phyloP scores from a whole-genome alignment of 176 grass and related monocot genomes.

The Aechmea fasciata region DNA sequence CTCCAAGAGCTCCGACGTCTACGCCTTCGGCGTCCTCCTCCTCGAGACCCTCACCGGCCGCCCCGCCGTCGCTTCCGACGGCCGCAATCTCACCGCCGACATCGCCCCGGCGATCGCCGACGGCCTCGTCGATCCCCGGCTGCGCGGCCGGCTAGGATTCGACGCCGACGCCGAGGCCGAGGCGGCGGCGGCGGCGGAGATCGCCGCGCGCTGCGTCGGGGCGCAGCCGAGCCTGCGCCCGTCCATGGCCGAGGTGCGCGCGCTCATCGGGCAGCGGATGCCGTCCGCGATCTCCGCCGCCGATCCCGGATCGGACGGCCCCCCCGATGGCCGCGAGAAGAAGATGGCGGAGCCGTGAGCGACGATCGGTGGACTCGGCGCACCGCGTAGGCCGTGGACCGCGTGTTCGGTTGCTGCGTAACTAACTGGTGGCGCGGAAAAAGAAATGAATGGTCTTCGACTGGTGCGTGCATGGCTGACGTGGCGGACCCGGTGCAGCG shows the following conservation, averaged over 20 bases:
- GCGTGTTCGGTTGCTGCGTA: too few species aligned
- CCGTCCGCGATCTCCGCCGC: constrained; percentile 16
- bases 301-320: not conserved
- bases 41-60: constrained; percentile 62
- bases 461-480: too few species aligned
- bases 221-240: constrained; percentile 56
- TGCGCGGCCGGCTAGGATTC: constrained; percentile 11
- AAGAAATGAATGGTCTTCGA: too few species aligned
- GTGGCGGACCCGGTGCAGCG: too few species aligned
- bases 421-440: too few species aligned
- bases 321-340: not conserved
- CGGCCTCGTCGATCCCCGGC: constrained; percentile 39
- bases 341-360: too few species aligned
- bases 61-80: constrained; percentile 26
- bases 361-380: too few species aligned
- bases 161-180: constrained; percentile 17
- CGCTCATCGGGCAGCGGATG: constrained; percentile 34
- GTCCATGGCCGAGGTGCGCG: constrained; percentile 42
- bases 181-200: constrained; percentile 27
- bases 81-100: constrained; percentile 28
- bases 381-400: too few species aligned
- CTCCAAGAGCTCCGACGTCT: constrained; percentile 69
- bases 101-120: constrained; percentile 20
- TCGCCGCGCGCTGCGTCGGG: constrained; percentile 39
- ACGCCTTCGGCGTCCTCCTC: constrained; percentile 76